These are phyloP conservation scores for Rosa rugosa DNA, from an alignment of 306 rosid species.

Conservation along the genomic window DNA sequence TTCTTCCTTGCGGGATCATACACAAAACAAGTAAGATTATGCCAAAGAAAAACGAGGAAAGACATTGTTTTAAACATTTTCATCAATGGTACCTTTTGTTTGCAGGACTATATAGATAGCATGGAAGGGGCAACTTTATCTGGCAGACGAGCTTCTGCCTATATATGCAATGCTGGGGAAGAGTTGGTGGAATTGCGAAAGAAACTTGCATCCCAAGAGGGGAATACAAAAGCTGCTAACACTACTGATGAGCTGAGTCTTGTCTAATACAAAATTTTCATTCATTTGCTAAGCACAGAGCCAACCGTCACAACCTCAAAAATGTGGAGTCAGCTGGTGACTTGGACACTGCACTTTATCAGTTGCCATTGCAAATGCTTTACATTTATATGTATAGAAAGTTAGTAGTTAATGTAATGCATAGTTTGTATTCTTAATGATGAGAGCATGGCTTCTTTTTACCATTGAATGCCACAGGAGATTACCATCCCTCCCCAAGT, in stretches of 20 bases:
- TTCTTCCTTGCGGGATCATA: constrained; percentile 97
- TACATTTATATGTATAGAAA: constrained; percentile 3
- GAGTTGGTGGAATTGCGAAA: constrained; percentile 67
- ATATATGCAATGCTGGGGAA: constrained; percentile 83
- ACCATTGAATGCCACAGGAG: not conserved
- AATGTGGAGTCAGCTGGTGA: constrained; percentile 8
- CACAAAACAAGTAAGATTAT: constrained; percentile 70
- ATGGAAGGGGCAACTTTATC: constrained; percentile 99
- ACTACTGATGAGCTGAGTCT: constrained; percentile 73
- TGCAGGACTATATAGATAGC: constrained; percentile 98
- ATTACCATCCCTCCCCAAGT: not conserved
- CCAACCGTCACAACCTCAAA: constrained; percentile 1
- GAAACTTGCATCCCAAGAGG: constrained; percentile 46
- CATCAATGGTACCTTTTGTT: not conserved
- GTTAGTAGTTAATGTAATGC: not conserved
- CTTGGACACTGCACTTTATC: not conserved
- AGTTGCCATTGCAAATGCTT: constrained; percentile 12
- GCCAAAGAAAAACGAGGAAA: not conserved
- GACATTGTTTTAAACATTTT: not conserved
- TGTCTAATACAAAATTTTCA: constrained; percentile 41
- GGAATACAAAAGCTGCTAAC: constrained; percentile 33
- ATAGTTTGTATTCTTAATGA: not conserved
- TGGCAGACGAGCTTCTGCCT: constrained; percentile 88
- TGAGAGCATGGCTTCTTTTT: not conserved
- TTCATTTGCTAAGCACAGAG: not conserved